These are phyloP conservation scores for Phaseolus coccineus DNA, from an alignment of 331 rosid genomes.

Conservation along the genomic window DNA sequence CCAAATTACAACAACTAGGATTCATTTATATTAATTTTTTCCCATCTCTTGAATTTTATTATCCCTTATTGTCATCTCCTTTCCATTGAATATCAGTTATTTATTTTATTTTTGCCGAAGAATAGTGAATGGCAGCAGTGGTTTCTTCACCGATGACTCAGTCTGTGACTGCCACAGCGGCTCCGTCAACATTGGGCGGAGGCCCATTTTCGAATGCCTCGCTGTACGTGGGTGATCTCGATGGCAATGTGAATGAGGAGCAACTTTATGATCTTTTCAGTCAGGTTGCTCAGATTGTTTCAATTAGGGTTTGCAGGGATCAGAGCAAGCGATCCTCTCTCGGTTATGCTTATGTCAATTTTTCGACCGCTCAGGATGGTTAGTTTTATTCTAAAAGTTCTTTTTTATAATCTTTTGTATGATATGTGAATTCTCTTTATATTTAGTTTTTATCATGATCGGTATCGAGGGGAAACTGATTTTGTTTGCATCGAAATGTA, in stretches of 20 bases:
- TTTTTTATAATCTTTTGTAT: background rate
- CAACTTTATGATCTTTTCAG: conserved; percentile 75
- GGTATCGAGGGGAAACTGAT: too few species aligned
- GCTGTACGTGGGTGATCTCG: conserved; percentile 92
- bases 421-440: too few species aligned
- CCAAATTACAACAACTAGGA: too few species aligned
- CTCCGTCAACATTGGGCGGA: background rate
- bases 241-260: conserved; percentile 71
- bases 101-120: background rate
- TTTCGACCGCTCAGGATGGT: conserved; percentile 67
- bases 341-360: conserved; percentile 75
- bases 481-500: too few species aligned
- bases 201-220: conserved; percentile 60
- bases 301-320: conserved; percentile 91
- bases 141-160: conserved; percentile 38
- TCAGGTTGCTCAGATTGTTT: conserved; percentile 62
- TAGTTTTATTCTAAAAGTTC: background rate
- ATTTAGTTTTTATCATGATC: too few species aligned
- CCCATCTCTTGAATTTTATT: too few species aligned
- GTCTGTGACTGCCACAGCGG: conserved; percentile 8
- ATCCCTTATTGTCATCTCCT: too few species aligned
- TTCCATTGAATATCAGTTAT: too few species aligned
- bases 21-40: too few species aligned
- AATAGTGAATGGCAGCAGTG: conserved; percentile 23
- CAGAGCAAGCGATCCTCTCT: conserved; percentile 65